Conservation (phyloP, 768 basidiomycete species). For the Chiua virens region DNA sequence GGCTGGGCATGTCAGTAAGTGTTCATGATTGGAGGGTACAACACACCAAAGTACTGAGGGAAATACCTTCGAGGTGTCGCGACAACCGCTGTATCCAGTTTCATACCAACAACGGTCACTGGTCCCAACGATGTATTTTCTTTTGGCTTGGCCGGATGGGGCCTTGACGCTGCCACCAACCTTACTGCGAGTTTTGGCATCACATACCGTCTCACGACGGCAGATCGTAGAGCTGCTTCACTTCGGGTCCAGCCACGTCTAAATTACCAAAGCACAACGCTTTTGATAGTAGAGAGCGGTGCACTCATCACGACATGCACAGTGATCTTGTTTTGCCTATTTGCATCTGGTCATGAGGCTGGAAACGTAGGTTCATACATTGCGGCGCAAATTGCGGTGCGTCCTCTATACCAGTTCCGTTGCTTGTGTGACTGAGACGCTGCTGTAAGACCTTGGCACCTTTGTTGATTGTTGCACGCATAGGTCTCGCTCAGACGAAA, state of each 20-base stretch:
- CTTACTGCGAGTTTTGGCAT: slow-evolving; percentile 17
- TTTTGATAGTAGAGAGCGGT: slow-evolving; percentile 21
- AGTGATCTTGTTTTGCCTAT: slow-evolving; percentile 19
- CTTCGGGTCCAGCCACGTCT: slow-evolving; percentile 4
- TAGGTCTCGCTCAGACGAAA: slow-evolving; percentile 9
- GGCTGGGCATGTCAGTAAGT: slow-evolving; percentile 18
- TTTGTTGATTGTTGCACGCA: slow-evolving; percentile 16
- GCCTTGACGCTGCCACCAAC: slow-evolving; percentile 17
- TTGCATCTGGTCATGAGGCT: slow-evolving; percentile 6
- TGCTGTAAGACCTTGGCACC: slow-evolving; percentile 17
- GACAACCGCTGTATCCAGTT: slow-evolving; percentile 17
- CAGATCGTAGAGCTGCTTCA: neutral
- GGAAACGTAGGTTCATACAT: slow-evolving; percentile 15
- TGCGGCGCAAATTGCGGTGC: slow-evolving; percentile 20
- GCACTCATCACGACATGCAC: slow-evolving; percentile 21
- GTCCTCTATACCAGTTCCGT: neutral
- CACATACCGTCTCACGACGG: slow-evolving; percentile 17
- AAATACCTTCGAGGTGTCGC: slow-evolving; percentile 7
- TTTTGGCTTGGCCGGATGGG: slow-evolving; percentile 19
- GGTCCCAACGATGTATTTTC: neutral
- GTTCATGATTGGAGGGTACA: neutral
- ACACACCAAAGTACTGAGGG: neutral
- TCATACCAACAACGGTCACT: slow-evolving; percentile 10
- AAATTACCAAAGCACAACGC: slow-evolving; percentile 11
- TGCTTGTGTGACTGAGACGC: neutral